These are phyloP conservation scores for Suillus clintonianus DNA, from an alignment of 768 basidiomycete species.

Conservation along the genomic window DNA sequence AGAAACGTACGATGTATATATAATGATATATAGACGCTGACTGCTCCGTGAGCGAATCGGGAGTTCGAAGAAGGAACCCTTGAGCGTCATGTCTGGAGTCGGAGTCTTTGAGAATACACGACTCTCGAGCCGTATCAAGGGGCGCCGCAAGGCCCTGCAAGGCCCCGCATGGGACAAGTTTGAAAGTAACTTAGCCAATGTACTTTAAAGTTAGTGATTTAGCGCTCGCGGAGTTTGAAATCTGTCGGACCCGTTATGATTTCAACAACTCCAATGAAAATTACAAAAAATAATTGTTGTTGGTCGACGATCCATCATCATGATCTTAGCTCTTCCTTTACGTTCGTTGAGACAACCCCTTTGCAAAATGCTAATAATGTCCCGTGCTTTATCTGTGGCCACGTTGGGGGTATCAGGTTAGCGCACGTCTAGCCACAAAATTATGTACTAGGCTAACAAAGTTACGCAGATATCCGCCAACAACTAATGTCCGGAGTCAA, in stretches of 20 bases:
- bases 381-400: background rate
- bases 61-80: too few relatives aligned
- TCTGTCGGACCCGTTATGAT: background rate
- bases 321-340: background rate
- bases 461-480: conserved; percentile 50
- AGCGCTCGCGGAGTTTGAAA: background rate
- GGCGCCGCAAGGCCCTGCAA: too few relatives aligned
- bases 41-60: background rate
- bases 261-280: too few relatives aligned
- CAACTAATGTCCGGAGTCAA: conserved; percentile 58
- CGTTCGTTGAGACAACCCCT: background rate
- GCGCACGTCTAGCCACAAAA: background rate
- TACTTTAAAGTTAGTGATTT: background rate
- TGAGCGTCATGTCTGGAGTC: too few relatives aligned
- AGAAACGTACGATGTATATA: background rate
- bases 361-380: background rate
- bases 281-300: too few relatives aligned
- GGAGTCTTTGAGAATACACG: background rate
- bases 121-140: background rate
- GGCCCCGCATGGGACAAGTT: too few relatives aligned
- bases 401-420: background rate
- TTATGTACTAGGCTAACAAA: background rate
- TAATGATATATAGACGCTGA: background rate
- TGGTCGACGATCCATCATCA: background rate
- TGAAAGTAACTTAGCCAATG: too few relatives aligned